These are phyloP conservation scores for Macrophomina tecta DNA, from an alignment of 2,329 filamentous ascomycete species.

Conservation along the genomic window DNA sequence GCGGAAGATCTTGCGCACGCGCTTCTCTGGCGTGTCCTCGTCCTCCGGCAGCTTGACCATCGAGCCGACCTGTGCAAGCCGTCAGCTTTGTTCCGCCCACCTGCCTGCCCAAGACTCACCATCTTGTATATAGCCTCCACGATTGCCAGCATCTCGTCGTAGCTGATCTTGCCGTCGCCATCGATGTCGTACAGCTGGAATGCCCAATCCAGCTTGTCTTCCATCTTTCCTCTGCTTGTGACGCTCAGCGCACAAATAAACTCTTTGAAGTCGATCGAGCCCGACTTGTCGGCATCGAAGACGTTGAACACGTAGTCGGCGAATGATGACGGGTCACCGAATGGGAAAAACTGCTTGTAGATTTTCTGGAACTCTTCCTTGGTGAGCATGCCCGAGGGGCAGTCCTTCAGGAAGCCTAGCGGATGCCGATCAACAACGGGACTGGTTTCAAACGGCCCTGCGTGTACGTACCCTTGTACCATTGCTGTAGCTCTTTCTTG, in stretches of 20 bases:
- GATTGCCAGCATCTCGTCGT: slow-evolving; percentile 98
- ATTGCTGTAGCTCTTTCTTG: slow-evolving; percentile 99
- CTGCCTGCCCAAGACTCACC: slow-evolving; percentile 59
- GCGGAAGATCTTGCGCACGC: slow-evolving; percentile 95
- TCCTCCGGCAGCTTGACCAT: slow-evolving; percentile 99
- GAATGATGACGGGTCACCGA: slow-evolving; percentile 95
- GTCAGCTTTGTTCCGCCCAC: slow-evolving; percentile 31
- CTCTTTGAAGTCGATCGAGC: slow-evolving; percentile 98
- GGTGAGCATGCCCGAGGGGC: slow-evolving; percentile 92
- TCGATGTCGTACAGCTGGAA: slow-evolving; percentile 99
- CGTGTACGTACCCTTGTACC: slow-evolving; percentile 86
- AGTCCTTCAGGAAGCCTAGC: slow-evolving; percentile 95
- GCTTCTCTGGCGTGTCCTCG: slow-evolving; percentile 98
- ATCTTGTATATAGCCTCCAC: slow-evolving; percentile 99
- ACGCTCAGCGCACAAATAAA: slow-evolving; percentile 98
- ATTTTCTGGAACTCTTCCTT: slow-evolving; percentile 99
- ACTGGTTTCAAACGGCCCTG: not conserved
- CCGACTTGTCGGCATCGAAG: slow-evolving; percentile 96
- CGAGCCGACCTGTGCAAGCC: slow-evolving; percentile 75
- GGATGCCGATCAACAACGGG: slow-evolving; percentile 33
- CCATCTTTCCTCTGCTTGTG: slow-evolving; percentile 96
- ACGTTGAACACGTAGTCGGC: slow-evolving; percentile 99
- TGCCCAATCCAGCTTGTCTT: slow-evolving; percentile 99
- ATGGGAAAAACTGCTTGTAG: slow-evolving; percentile 99
- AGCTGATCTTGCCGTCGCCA: slow-evolving; percentile 97